Base-by-base conservation (phyloP, 2,329 filamentous ascomycete species). In the Alternaria sp. region DNA sequence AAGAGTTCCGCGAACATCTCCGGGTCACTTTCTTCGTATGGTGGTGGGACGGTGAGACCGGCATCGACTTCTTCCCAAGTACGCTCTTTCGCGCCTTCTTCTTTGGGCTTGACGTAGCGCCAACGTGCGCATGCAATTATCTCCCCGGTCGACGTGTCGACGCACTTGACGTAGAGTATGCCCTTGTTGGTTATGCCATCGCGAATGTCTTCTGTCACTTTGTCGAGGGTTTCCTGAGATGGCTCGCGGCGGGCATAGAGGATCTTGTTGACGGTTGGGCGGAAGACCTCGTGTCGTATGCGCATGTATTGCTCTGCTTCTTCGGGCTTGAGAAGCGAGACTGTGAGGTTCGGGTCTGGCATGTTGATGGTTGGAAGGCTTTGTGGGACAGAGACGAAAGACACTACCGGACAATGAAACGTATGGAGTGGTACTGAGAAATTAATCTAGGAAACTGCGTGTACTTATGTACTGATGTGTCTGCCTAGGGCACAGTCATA, bases 81-180 rank as follows among this genome's bases (percentile, higher is more conserved):
- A 1, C 75, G 66, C 30, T 70, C 61, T 18, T 44, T 67, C 4
- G 67, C 66, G 1, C 57, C 61, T 5, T 63, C 64, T 14, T 70
- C 60, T 8, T 65, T 64, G 4, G 73, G 68, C n/a, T 64, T 69
- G 14, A 74, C 44, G 49, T 71, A 61, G 10, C 70, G 67, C 77
- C 77, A 79, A 15, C 71, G 67, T 7, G 77, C 76, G 14, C 72
- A 71, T 2, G 77, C 77, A 45, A 78, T 65, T 6, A 78, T 74
- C 20, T 71, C 69, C 11, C 68, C 67, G 1, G 71, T 77, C 0
- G 60, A 51, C 1, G 28, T 70, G 45, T 79, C 76, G 25, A 72
- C 61, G 50, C 75, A 78, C 56, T 76, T 76, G 26, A 77, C 63
- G 60, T 69, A 79, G 14, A 73, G 55, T n/a, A 70, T 65, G 44